Base-by-base conservation (phyloP, 441 rosid genomes). In the Theobroma grandiflorum region DNA sequence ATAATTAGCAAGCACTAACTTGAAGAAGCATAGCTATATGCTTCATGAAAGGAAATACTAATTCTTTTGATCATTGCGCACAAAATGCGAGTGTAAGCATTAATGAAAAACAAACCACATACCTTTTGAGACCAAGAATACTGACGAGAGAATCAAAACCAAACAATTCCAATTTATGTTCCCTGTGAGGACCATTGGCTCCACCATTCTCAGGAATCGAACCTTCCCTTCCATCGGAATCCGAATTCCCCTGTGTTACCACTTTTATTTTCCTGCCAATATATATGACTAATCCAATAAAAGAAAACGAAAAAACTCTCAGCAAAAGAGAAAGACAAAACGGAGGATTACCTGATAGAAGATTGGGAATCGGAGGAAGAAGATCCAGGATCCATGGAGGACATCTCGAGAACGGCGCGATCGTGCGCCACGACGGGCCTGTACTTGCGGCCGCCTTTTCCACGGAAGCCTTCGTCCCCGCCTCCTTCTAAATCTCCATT, bases 71-170 rank as follows among this genome's bases (percentile, higher is more conserved):
- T 33, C 8, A 61, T 26, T 43, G 33, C 61, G 75, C 78, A 64
- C 11, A 31, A 22, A 20, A 37, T n/a, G 35, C 33, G 33, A 66
- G 67, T 62, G 42, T 59, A 50, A 42, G 52, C 33, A 74, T 43
- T 20, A 73, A 74, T 31, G 73, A 59, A 26, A 31, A 49, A 15
- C 4, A 22, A 42, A 59, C 18, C 18, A 70, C 66, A 35, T 87
- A 97, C 99, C 98, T 97, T 86, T 88, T 94, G 78, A 97, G 94
- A 76, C 99, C 99, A 84, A 97, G 99, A 88, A 97, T 95, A 82
- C 89, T 93, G 76, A 97, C 99, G 79, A 97, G 99, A 74, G 99
- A 97, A 87, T 95, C 99, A 33, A 97, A 97, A 88, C 99, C 99
- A 92, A 97, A 97, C 84, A 97, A 84, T 78, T 97, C 99, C 88